A percentile compares a stretch with the other conserved stretches of the same genome.
Conservation (phyloP, 1,139 yeast species). For the Pichia terricola region DNA sequence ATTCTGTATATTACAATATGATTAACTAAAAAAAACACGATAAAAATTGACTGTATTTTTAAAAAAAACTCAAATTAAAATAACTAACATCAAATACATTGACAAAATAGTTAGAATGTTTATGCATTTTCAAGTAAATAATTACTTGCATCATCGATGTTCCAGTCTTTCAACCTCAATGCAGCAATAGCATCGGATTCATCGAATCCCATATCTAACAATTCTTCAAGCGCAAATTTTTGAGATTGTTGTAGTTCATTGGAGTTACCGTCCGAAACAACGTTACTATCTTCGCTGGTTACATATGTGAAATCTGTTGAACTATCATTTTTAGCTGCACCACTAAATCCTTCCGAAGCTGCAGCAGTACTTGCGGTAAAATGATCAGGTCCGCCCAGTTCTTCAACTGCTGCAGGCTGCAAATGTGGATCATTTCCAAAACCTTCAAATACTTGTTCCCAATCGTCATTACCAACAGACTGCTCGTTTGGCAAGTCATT, state of each 20-base stretch:
- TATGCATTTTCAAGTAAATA: conserved; percentile 47
- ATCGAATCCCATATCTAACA: conserved; percentile 85
- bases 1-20: background rate
- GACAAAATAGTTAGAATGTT: background rate
- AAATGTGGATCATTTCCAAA: conserved; percentile 50
- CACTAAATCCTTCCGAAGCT: conserved; percentile 5
- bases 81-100: background rate
- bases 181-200: conserved; percentile 58
- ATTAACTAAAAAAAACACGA: background rate
- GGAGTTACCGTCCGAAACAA: background rate
- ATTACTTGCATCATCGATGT: conserved; percentile 78
- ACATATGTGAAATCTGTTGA: background rate
- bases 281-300: no score
- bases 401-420: conserved; percentile 12
- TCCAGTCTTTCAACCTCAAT: conserved; percentile 58
- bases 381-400: conserved; percentile 1
- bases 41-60: background rate
- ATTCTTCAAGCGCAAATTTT: conserved; percentile 52
- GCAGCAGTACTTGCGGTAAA: conserved; percentile 7
- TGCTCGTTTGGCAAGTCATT: background rate
- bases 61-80: background rate
- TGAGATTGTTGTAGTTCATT: conserved; percentile 19
- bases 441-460: conserved; percentile 93
- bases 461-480: conserved; percentile 44
- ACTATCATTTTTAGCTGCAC: conserved; percentile 3